Conservation (phyloP, 2,329 filamentous ascomycete genomes). For the Cephalotrichum gorgonifer region DNA sequence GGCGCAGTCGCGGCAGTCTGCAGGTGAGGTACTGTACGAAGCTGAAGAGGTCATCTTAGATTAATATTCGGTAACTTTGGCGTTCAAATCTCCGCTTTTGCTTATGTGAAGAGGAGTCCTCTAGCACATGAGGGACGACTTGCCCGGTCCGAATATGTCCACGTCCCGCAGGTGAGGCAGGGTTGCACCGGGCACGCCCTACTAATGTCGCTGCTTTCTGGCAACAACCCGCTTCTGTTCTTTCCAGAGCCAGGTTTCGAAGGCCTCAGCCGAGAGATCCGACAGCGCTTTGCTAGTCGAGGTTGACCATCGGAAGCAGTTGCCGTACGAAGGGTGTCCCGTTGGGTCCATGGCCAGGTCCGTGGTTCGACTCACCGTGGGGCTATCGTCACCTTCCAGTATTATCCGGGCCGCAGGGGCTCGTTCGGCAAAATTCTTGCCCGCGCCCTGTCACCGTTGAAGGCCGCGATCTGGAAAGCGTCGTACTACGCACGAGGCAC, state of each 20-base stretch:
- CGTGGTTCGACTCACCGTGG: neutral
- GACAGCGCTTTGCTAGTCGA: neutral
- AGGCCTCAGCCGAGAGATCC: neutral
- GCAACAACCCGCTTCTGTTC: too few species aligned
- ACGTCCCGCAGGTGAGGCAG: too few species aligned
- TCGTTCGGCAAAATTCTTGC: slow-evolving; percentile 24
- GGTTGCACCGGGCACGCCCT: too few species aligned
- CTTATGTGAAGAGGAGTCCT: too few species aligned
- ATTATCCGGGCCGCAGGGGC: slow-evolving; percentile 16
- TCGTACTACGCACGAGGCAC: slow-evolving; percentile 20
- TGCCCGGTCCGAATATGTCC: too few species aligned
- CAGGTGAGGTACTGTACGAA: too few species aligned
- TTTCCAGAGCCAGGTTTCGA: neutral
- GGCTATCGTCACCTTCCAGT: slow-evolving; percentile 19
- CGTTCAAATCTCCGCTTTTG: too few species aligned
- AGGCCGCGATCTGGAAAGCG: slow-evolving; percentile 22
- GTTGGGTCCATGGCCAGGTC: neutral
- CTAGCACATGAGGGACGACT: too few species aligned
- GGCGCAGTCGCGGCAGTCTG: too few species aligned
- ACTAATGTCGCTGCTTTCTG: too few species aligned
- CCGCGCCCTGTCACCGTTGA: slow-evolving; percentile 24
- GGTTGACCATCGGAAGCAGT: neutral
- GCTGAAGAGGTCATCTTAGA: too few species aligned
- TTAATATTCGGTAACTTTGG: too few species aligned
- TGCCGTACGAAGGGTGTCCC: neutral